phyloP scores from a whole-genome alignment of 2,329 filamentous ascomycete species.

The Exophiala xenobiotica region DNA sequence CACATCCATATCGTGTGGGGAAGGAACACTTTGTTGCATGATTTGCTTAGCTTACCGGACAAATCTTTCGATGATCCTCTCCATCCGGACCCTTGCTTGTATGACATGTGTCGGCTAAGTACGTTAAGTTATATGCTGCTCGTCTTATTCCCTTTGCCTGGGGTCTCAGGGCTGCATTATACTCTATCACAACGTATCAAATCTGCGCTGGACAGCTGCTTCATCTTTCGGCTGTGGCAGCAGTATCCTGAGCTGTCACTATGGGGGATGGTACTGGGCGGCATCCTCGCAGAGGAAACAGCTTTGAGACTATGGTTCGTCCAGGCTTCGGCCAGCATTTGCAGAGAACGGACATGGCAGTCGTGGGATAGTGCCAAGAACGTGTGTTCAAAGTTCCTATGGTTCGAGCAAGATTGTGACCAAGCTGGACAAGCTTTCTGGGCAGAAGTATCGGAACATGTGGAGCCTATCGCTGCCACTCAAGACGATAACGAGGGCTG shows the following conservation, averaged over 20 bases:
- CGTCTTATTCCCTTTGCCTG: constrained; percentile 41
- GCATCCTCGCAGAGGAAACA: constrained; percentile 37
- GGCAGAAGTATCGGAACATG: no score
- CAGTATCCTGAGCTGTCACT: constrained; percentile 32
- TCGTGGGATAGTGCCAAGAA: constrained; percentile 5
- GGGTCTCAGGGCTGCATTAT: constrained; percentile 36
- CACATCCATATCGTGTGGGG: constrained; percentile 1
- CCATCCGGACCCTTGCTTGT: constrained; percentile 20
- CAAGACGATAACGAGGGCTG: no score
- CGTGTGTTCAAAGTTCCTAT: constrained; percentile 9
- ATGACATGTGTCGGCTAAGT: constrained; percentile 39
- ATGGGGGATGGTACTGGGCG: constrained; percentile 39
- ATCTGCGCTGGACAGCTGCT: constrained; percentile 30
- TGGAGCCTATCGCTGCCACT: no score
- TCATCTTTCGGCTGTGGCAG: constrained; percentile 31
- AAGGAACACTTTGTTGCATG: constrained; percentile 10
- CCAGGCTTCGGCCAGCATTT: neutral
- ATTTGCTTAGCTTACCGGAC: constrained; percentile 8
- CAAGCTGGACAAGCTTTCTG: constrained; percentile 8
- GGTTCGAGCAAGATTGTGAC: constrained; percentile 14
- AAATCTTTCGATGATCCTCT: neutral
- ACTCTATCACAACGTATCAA: constrained; percentile 33
- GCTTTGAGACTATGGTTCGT: constrained; percentile 2
- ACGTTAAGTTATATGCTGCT: constrained; percentile 38
- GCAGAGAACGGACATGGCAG: neutral